Conservation (phyloP, 352 stramenopile species). For the Globisporangium apiculatum region DNA sequence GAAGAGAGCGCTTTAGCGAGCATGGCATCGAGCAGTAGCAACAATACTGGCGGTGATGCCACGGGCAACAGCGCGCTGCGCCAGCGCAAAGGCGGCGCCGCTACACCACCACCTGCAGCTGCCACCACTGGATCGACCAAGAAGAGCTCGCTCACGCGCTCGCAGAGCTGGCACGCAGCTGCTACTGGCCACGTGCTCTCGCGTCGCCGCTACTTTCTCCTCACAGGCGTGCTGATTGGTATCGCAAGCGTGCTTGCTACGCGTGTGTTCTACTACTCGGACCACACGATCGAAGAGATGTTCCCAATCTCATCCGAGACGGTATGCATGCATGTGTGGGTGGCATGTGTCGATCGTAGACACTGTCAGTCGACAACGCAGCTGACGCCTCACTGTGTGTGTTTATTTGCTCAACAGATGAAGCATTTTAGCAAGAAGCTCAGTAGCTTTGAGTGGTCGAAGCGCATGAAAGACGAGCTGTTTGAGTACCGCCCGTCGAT, state of each 20-base stretch:
- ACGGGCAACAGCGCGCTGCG: slow-evolving; percentile 11
- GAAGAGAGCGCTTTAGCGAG: no score
- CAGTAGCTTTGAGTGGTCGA: slow-evolving; percentile 57
- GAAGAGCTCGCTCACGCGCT: slow-evolving; percentile 19
- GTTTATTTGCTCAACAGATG: slow-evolving; percentile 20
- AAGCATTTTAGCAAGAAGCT: slow-evolving; percentile 50
- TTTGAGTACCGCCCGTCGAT: slow-evolving; percentile 55
- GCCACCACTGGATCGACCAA: background rate
- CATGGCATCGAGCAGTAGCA: background rate
- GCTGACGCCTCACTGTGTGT: background rate
- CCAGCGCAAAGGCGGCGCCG: slow-evolving; percentile 16
- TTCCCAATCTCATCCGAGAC: slow-evolving; percentile 29
- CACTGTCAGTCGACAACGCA: no score
- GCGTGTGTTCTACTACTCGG: slow-evolving; percentile 46
- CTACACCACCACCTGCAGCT: background rate
- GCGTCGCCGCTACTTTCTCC: slow-evolving; percentile 67
- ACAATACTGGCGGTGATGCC: background rate
- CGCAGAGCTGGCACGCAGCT: slow-evolving; percentile 46
- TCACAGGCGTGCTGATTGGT: slow-evolving; percentile 48
- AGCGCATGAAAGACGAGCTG: slow-evolving; percentile 60
- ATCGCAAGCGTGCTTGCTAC: slow-evolving; percentile 40
- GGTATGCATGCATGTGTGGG: slow-evolving; percentile 8
- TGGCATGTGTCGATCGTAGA: background rate
- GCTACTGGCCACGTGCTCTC: slow-evolving; percentile 49
- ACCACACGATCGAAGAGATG: slow-evolving; percentile 35